phyloP scores from a whole-genome alignment of 441 rosid species.

The Biscutella laevigata region DNA sequence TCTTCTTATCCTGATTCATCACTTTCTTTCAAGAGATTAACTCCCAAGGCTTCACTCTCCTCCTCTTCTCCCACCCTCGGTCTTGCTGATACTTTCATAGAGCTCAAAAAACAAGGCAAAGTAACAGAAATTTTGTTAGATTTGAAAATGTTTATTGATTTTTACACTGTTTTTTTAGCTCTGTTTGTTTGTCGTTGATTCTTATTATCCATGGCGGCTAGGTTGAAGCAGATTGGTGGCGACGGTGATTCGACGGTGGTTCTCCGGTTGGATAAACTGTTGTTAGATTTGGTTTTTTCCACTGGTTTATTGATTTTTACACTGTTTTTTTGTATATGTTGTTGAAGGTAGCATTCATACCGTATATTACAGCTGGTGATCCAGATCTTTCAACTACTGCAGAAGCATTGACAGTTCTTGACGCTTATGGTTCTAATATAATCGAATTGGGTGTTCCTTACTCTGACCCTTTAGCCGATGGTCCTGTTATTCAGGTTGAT shows the following conservation, averaged over 20 bases:
- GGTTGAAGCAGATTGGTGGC: too few species aligned
- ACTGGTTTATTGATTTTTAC: too few species aligned
- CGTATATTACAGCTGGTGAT: slow-evolving; percentile 93
- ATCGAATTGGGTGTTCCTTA: slow-evolving; percentile 94
- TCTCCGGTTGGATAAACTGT: too few species aligned
- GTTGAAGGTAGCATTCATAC: slow-evolving; percentile 94
- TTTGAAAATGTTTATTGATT: too few species aligned
- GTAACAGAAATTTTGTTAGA: too few species aligned
- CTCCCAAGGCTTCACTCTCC: slow-evolving; percentile 48
- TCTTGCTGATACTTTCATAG: slow-evolving; percentile 60
- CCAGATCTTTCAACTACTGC: slow-evolving; percentile 94
- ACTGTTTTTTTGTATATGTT: too few species aligned
- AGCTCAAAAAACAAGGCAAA: slow-evolving; percentile 69
- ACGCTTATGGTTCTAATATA: slow-evolving; percentile 81
- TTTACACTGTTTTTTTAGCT: too few species aligned
- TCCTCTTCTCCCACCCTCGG: slow-evolving; percentile 42
- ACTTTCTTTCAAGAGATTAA: slow-evolving; percentile 37
- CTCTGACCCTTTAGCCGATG: slow-evolving; percentile 97
- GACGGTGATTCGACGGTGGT: too few species aligned
- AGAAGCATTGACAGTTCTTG: slow-evolving; percentile 82
- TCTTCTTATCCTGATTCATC: slow-evolving; percentile 15
- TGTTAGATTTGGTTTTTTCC: too few species aligned
- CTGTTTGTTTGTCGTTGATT: too few species aligned
- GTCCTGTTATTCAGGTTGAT: slow-evolving; percentile 87
- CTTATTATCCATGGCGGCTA: too few species aligned